Evolutionary conservation across 202 grass and related monocot species (phyloP).

Genomic region (Carex sylvatica): DNA sequence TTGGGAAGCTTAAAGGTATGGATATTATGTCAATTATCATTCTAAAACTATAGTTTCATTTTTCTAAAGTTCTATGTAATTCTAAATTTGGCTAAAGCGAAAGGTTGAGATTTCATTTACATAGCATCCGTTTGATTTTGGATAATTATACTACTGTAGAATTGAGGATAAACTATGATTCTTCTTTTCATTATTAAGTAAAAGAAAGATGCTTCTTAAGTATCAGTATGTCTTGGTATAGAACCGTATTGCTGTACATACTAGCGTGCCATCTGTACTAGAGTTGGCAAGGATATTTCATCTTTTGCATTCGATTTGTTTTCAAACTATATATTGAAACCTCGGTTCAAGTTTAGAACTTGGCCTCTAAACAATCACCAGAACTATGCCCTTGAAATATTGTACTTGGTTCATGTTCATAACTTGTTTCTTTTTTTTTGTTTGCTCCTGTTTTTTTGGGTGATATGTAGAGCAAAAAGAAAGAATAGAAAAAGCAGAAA

Average conservation of each 20-base stretch:
- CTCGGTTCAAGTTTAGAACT: background rate
- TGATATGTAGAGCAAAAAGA: slow-evolving; percentile 74
- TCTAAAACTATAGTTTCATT: background rate
- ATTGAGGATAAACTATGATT: background rate
- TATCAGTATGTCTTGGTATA: background rate
- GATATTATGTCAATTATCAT: background rate
- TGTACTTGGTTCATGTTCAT: background rate
- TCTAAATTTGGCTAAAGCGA: background rate
- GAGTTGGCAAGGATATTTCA: background rate
- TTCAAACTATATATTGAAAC: background rate
- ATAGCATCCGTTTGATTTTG: background rate
- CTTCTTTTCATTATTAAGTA: background rate
- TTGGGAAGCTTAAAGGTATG: slow-evolving; percentile 84
- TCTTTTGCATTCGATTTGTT: background rate
- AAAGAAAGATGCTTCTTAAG: background rate
- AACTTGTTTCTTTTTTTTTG: background rate
- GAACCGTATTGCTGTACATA: background rate
- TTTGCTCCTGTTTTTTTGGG: background rate
- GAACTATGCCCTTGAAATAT: background rate
- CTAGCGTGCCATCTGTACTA: too few relatives aligned
- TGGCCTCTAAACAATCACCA: background rate
- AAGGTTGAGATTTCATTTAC: background rate
- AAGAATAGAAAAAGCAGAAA: slow-evolving; percentile 86
- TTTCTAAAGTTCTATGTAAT: background rate
- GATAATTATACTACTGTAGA: background rate